These are phyloP conservation scores for Coffea canephora DNA, from an alignment of 257 asterid genomes.

Conservation along the genomic window DNA sequence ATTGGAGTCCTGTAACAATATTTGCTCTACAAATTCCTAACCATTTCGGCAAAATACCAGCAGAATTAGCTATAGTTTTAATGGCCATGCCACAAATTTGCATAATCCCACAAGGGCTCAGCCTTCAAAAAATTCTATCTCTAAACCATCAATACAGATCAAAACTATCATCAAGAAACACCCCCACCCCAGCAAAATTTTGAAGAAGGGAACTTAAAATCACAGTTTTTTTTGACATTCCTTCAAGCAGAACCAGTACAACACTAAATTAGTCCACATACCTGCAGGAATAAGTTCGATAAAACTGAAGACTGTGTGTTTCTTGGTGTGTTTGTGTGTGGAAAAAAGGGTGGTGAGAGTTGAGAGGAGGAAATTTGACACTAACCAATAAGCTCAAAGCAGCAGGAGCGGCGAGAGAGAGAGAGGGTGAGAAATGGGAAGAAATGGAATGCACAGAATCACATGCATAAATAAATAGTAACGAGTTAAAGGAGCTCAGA, in stretches of 20 bases:
- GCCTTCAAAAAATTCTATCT: not conserved
- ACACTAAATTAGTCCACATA: not conserved
- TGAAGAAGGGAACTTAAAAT: not conserved
- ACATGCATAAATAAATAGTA: not conserved
- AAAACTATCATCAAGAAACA: not conserved
- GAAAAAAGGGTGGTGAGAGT: not conserved
- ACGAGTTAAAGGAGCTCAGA: not conserved
- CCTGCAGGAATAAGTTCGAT: not conserved
- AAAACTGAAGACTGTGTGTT: not conserved
- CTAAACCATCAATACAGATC: not conserved
- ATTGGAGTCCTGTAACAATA: not conserved
- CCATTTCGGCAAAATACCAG: too few relatives aligned
- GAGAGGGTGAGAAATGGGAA: too few relatives aligned
- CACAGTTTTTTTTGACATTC: constrained; percentile 3
- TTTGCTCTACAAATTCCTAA: not conserved
- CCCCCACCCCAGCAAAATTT: not conserved
- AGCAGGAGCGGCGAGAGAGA: too few relatives aligned
- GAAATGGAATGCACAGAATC: not conserved
- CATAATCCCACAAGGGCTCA: not conserved
- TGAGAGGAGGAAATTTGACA: not conserved
- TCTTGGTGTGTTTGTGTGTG: not conserved
- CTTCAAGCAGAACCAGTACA: constrained; percentile 10
- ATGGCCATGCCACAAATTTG: too few relatives aligned
- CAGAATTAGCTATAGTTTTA: not conserved
- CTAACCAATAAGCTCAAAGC: not conserved